Evolutionary conservation across 768 basidiomycete species (phyloP), one percentile per base, ranked within the genome.

Genomic region (Trichaptum fuscoviolaceum): DNA sequence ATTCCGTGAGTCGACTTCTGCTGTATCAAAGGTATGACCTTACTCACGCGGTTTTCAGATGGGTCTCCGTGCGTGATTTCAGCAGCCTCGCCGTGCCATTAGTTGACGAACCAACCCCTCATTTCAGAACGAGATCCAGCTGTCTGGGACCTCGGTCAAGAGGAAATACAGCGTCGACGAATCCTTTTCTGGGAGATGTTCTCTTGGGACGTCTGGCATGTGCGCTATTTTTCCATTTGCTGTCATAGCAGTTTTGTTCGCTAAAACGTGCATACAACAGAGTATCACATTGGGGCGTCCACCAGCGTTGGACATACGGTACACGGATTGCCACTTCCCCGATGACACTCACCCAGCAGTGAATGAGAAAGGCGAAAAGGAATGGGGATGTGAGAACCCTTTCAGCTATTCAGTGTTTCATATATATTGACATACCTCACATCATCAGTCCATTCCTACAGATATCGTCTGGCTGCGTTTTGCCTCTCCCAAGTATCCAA

Each of bases 101-200:
- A 36, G 61, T 35, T 52, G 30, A 26, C 6, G 20, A 52, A 52
- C 60, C 27, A 25, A 63, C 35, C 25, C 62, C 57, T n/a, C 68
- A 17, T 20, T 26, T 64, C 68, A 85, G 85, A 85, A 69, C 81
- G 85, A 35, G 85, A 85, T 69, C 80, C 81, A 66, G 78, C 79
- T 20, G 76, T 76, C 1, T 84, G 82, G 83, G 80, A 79, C 67
- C 76, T 86, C 25, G 74, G 75, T 18, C 68, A 74, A 6, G 80
- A 79, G 23, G 84, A 85, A 66, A 70, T 81, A 3, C 82, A 85
- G 67, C 75, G 82, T 35, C 72, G 80, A 35, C 77, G 85, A 63
- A 71, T 76, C 57, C 64, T 85, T 52, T 86, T 85, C 71, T 86
- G 85, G 85, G 84, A 85, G 65, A 72, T 85, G 9, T 83, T 78